phyloP scores from a whole-genome alignment of 108 stramenopile species.

The Fragilariopsis cylindrus region DNA sequence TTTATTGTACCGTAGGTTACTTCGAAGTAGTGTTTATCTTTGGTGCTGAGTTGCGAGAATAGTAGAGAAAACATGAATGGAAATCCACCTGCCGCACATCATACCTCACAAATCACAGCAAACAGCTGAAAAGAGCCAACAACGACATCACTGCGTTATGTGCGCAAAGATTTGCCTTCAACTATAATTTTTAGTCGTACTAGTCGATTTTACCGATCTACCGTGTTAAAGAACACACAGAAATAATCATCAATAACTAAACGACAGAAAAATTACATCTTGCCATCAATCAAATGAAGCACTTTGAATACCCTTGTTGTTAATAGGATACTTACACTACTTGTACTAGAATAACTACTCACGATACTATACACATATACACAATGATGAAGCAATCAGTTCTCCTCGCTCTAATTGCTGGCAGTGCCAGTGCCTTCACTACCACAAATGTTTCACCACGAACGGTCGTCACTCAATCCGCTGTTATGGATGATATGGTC shows the following conservation, averaged over 20 bases:
- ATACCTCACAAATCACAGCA: no score
- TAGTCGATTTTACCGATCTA: not conserved
- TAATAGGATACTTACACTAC: no score
- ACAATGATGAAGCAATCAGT: slow-evolving; percentile 62
- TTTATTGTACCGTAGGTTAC: no score
- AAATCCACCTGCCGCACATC: no score
- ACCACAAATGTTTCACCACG: slow-evolving; percentile 40
- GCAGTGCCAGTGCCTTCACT: slow-evolving; percentile 67
- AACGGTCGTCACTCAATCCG: slow-evolving; percentile 25
- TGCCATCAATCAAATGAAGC: no score
- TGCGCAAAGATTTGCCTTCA: slow-evolving; percentile 15
- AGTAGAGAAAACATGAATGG: no score
- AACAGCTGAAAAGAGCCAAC: no score
- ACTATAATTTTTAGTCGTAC: not conserved
- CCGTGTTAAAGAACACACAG: not conserved
- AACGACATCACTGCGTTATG: not conserved
- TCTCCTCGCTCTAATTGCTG: slow-evolving; percentile 58
- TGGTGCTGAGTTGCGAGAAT: no score
- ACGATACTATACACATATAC: not conserved
- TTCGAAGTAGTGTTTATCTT: no score
- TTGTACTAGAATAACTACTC: not conserved
- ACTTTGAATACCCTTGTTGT: not conserved
- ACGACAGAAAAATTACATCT: not conserved
- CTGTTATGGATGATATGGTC: slow-evolving; percentile 50
- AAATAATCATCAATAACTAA: not conserved